Evolutionary conservation across 768 basidiomycete genomes (phyloP).

Genomic region (Wakefieldia striispora): DNA sequence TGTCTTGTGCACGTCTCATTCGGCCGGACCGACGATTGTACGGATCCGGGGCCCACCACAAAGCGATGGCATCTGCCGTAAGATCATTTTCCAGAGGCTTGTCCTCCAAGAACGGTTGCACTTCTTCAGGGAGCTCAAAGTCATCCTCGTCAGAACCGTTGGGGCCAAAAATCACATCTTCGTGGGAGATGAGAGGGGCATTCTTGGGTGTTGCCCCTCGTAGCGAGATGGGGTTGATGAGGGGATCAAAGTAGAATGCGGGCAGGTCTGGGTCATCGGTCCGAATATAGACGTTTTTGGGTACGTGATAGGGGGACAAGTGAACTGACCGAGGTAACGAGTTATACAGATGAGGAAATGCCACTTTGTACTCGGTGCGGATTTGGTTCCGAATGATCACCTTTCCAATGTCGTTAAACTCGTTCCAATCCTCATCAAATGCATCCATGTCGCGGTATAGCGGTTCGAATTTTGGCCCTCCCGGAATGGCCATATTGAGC

Average conservation of each 20-base stretch:
- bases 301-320: constrained; percentile 87
- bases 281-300: constrained; percentile 98
- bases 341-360: constrained; percentile 98
- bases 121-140: constrained; percentile 76
- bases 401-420: constrained; percentile 99
- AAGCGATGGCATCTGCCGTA: constrained; percentile 93
- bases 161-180: constrained; percentile 89
- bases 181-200: constrained; percentile 77
- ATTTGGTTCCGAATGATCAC: constrained; percentile 99
- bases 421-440: constrained; percentile 99
- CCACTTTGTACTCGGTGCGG: constrained; percentile 98
- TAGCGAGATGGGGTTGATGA: constrained; percentile 96
- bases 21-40: constrained; percentile 90
- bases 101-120: constrained; percentile 78
- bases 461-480: constrained; percentile 98
- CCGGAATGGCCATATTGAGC: constrained; percentile 94
- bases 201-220: constrained; percentile 86
- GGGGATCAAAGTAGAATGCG: constrained; percentile 98
- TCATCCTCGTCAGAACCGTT: constrained; percentile 84
- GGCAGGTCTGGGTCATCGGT: constrained; percentile 99
- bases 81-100: constrained; percentile 83
- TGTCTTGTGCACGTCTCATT: constrained; percentile 91
- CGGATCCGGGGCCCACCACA: constrained; percentile 99
- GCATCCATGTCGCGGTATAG: constrained; percentile 95
- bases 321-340: constrained; percentile 93